Percentiles rank a stretch among this genome's conserved stretches.
Conservation (phyloP, 768 basidiomycete genomes). For the Leucocoprinus birnbaumii region DNA sequence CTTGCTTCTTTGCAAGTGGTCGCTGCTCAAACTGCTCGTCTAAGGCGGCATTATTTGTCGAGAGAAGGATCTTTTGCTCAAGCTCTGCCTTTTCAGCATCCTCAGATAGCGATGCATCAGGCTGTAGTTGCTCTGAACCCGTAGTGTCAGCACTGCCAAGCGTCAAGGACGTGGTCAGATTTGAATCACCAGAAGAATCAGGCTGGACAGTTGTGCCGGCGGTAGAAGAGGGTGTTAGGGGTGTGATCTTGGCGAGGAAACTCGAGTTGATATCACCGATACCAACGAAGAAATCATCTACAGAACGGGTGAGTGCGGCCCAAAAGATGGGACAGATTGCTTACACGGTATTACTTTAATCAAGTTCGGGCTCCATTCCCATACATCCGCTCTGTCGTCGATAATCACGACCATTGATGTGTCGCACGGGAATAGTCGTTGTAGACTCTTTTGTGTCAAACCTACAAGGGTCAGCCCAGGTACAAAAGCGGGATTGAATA, state of each 20-base stretch:
- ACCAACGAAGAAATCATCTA: conserved; percentile 97
- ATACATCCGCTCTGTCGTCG: conserved; percentile 97
- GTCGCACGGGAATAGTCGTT: conserved; percentile 93
- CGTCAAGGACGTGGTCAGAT: neutral
- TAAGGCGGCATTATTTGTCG: conserved; percentile 69
- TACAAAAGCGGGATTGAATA: conserved; percentile 4
- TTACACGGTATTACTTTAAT: conserved; percentile 95
- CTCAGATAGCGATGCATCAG: conserved; percentile 25
- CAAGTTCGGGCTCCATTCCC: conserved; percentile 97
- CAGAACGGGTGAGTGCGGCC: conserved; percentile 15
- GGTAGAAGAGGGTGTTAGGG: conserved; percentile 38
- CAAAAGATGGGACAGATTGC: conserved; percentile 14
- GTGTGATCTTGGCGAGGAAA: conserved; percentile 80
- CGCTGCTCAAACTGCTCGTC: conserved; percentile 86
- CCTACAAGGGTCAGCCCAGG: conserved; percentile 40
- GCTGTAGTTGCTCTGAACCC: conserved; percentile 13
- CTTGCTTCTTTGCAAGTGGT: conserved; percentile 86
- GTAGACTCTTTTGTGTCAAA: conserved; percentile 87
- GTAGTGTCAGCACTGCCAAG: conserved; percentile 1
- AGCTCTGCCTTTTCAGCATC: conserved; percentile 43
- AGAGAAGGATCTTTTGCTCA: conserved; percentile 46
- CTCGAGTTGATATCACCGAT: conserved; percentile 98
- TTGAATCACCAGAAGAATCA: conserved; percentile 10
- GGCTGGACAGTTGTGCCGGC: conserved; percentile 21
- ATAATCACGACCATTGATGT: conserved; percentile 99